Percentiles rank a stretch among this genome's conserved stretches.
Evolutionary conservation across 2,329 filamentous ascomycete species (phyloP).

Genomic region (Diaporthe eres): DNA sequence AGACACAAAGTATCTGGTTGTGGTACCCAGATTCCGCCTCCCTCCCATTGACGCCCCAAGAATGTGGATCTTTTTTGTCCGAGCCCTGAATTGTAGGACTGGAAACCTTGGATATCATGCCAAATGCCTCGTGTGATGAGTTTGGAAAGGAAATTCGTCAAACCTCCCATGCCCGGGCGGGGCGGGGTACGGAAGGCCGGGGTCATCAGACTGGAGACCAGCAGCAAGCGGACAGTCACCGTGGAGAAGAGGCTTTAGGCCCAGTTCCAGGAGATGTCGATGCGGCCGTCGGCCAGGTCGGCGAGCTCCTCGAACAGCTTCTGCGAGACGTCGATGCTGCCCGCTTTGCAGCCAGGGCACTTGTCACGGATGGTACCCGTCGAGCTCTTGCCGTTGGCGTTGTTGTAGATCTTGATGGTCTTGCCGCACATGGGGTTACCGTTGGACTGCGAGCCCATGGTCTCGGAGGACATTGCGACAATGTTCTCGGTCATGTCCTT

Average conservation of each 20-base stretch:
- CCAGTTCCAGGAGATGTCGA: constrained; percentile 56
- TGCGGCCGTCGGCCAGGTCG: constrained; percentile 60
- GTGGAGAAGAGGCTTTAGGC: constrained; percentile 20
- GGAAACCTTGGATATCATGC: constrained; percentile 34
- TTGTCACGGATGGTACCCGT: constrained; percentile 43
- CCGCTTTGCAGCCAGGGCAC: constrained; percentile 37
- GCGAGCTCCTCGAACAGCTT: constrained; percentile 62
- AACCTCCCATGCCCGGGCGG: background rate
- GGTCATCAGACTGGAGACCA: constrained; percentile 24
- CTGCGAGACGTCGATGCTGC: constrained; percentile 39
- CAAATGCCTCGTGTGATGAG: constrained; percentile 28
- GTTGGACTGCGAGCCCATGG: constrained; percentile 77
- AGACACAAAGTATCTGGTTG: constrained; percentile 1
- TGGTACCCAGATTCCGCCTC: constrained; percentile 6
- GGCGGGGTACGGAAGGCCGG: background rate
- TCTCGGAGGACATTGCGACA: constrained; percentile 75
- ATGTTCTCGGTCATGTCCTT: constrained; percentile 69
- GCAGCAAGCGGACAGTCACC: background rate
- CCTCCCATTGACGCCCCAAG: constrained; percentile 18
- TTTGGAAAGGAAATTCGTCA: constrained; percentile 40
- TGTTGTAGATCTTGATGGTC: constrained; percentile 50
- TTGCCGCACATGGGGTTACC: constrained; percentile 79
- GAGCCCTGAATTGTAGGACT: background rate
- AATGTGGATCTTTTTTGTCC: background rate
- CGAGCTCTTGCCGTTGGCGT: constrained; percentile 47